Conservation (phyloP, 1,284 basidiomycete species). For the Ceratobasidium sp. region DNA sequence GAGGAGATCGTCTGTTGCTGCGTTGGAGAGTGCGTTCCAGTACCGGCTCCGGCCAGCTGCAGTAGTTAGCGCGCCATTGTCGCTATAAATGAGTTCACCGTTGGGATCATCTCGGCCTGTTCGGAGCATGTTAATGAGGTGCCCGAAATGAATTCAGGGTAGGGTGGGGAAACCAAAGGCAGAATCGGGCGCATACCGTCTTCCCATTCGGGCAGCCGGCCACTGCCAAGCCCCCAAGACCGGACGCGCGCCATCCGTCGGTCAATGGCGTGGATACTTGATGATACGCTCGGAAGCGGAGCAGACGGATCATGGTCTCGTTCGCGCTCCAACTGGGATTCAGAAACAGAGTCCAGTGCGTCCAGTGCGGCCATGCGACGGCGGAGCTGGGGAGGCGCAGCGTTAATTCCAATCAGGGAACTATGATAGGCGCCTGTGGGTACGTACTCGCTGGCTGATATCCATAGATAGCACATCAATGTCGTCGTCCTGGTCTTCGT, state of each 20-base stretch:
- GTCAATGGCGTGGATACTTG: constrained; percentile 10
- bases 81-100: constrained; percentile 18
- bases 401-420: constrained; percentile 6
- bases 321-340: constrained; percentile 21
- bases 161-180: neutral
- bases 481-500: constrained; percentile 33
- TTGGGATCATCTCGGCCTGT: constrained; percentile 35
- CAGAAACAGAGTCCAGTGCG: constrained; percentile 2
- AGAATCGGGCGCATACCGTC: constrained; percentile 11
- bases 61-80: constrained; percentile 11
- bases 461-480: constrained; percentile 25
- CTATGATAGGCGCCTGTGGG: constrained; percentile 25
- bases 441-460: constrained; percentile 23
- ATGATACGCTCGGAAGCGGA: constrained; percentile 5
- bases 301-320: constrained; percentile 25
- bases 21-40: constrained; percentile 32
- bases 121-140: neutral
- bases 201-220: neutral
- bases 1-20: constrained; percentile 33
- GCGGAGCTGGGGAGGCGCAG: constrained; percentile 22
- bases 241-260: constrained; percentile 26
- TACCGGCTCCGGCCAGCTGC: constrained; percentile 33
- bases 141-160: constrained; percentile 29
- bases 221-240: neutral
- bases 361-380: constrained; percentile 35